Base-by-base conservation (phyloP, 768 basidiomycete species). In the Mycena amicta region DNA sequence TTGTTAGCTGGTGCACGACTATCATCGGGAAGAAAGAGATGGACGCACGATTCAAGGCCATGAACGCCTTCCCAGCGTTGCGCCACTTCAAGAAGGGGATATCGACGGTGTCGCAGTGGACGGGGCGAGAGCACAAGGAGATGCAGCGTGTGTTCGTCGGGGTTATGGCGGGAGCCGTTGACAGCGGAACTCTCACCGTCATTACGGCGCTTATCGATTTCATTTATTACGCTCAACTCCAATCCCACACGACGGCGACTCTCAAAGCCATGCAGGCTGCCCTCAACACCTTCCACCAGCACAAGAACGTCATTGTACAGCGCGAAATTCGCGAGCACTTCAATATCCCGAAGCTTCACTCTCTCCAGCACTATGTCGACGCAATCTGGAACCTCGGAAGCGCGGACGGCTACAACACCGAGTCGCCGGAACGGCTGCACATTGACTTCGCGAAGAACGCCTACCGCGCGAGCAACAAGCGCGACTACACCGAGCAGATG, bases 391-490 rank as follows among this genome's bases (percentile, higher is more conserved):
- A 26, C 20, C 55, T 62, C 53, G 71, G 70, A 18, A 62, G 61
- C 13, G 53, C 65, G 0, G 67, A 73, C 49, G 65, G 66, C 25
- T 70, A 65, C 60, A 69, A 70, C 46, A 71, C 68, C 0, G 74
- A 76, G 52, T 45, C 55, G 1, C 67, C 66, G 0, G 72, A 76
- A 59, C 66, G 66, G 1, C 66, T 78, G 0, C 78, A 78, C 47
- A 78, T 77, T 27, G 67, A 77, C 62, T 73, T 64, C 46, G 70
- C 75, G 3, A 79, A 79, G 56, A 51, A 66, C 11, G 66, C 62
- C 2, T 69, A 66, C 28, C n/a, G 59, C 16, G 63, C 65, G 0
- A 64, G 29, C 26, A 73, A 72, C 43, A 59, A 59, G 53, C 53
- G 63, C 2, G 66, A 72, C 37, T 66, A 68, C 50, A 43, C 62